Evolutionary conservation across 116 monocot species (phyloP).

Genomic region (Zostera marina): DNA sequence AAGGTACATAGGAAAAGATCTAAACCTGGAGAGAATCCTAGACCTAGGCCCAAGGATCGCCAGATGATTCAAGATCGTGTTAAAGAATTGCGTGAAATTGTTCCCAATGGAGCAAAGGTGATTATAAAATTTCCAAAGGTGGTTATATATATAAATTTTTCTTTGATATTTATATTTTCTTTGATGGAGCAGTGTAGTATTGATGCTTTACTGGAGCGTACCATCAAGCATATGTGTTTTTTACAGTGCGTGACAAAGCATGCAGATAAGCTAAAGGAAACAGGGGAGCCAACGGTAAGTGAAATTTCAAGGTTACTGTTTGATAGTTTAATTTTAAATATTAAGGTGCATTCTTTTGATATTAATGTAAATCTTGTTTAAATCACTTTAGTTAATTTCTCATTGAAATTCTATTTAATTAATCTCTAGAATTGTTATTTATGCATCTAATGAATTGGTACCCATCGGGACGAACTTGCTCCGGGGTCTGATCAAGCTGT

Average conservation of each 20-base stretch:
- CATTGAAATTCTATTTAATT: too few relatives aligned
- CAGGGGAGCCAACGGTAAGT: conserved; percentile 66
- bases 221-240: conserved; percentile 87
- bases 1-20: conserved; percentile 57
- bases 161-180: neutral
- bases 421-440: too few relatives aligned
- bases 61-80: conserved; percentile 97
- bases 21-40: conserved; percentile 67
- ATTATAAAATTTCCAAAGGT: neutral
- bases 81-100: conserved; percentile 88
- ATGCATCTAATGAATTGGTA: too few relatives aligned
- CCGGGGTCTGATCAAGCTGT: too few relatives aligned
- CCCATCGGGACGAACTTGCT: too few relatives aligned
- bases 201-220: conserved; percentile 67
- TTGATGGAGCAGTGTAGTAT: conserved; percentile 55
- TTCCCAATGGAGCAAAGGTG: conserved; percentile 94
- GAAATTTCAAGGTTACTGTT: conserved; percentile 5
- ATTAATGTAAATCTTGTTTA: neutral
- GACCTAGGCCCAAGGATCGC: conserved; percentile 90
- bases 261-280: conserved; percentile 65
- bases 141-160: neutral
- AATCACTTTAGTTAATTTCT: too few relatives aligned
- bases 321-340: neutral
- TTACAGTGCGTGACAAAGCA: conserved; percentile 81
- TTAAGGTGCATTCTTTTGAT: neutral